A percentile compares a stretch with the other conserved stretches of the same genome.
phyloP scores from a whole-genome alignment of 108 stramenopile genomes.

The Cyclotella cryptica region DNA sequence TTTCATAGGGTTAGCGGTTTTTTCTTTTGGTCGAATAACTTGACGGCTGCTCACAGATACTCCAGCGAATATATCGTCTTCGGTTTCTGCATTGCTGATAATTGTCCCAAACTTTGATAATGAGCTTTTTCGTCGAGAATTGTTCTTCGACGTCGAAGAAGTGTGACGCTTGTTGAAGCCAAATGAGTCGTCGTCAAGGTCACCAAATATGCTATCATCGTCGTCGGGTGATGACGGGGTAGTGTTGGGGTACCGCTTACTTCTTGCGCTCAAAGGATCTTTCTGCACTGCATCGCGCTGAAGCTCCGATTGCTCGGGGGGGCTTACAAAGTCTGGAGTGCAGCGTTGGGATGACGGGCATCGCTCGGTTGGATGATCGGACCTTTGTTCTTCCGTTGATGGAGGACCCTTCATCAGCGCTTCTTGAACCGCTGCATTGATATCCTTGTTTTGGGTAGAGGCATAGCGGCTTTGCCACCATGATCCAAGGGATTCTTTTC shows the following conservation, averaged over 20 bases:
- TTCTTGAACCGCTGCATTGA: conserved; percentile 52
- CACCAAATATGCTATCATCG: conserved; percentile 52
- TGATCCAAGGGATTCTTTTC: conserved; percentile 55
- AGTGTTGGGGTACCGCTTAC: not conserved
- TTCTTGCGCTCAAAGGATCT: conserved; percentile 15
- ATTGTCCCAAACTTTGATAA: not conserved
- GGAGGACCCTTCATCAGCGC: conserved; percentile 31
- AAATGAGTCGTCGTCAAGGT: conserved; percentile 26
- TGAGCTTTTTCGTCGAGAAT: not conserved
- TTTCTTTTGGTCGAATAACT: conserved; percentile 26
- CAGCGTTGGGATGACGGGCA: conserved; percentile 4
- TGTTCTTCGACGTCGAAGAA: not conserved
- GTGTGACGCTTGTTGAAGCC: not conserved
- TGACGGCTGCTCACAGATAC: conserved; percentile 39
- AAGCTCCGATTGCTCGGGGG: not conserved
- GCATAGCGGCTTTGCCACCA: conserved; percentile 55
- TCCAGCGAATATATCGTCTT: conserved; percentile 55
- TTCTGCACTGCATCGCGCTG: not conserved
- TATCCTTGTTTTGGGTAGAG: conserved; percentile 39
- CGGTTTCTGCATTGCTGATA: conserved; percentile 23
- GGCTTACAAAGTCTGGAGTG: conserved; percentile 6
- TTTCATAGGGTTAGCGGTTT: conserved; percentile 36
- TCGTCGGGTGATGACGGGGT: conserved; percentile 11
- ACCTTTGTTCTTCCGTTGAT: conserved; percentile 11
- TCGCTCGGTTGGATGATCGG: conserved; percentile 16